Evolutionary conservation across 768 basidiomycete genomes (phyloP), one percentile per base, ranked within the genome.

Genomic region (Suillus alpinus): DNA sequence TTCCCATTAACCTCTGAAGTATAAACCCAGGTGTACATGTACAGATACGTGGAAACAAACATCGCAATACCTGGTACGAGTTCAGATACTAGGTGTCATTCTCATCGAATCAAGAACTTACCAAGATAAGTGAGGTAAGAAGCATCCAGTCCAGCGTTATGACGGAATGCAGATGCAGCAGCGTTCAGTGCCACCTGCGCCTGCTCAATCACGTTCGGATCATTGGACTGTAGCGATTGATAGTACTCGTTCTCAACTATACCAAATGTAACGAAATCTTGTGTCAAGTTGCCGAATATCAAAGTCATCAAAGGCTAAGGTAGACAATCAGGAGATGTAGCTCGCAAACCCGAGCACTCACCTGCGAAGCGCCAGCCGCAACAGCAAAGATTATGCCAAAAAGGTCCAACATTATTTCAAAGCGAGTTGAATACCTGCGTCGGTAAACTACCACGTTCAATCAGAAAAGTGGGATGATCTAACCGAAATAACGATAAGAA

Each of bases 351-450:
- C 10, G 39, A 14, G 56, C 20, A 67, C 80, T 40, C 62, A 90
- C 90, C 80, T 93, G 91, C 20, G 93, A 85, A 32, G 92, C 87
- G 32, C 94, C 94, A 26, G 89, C 87, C 0, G 80, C 86, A 23
- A 80, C 82, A 0, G 95, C 91, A 12, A 84, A 81, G 13, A 91
- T 66, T 31, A 96, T 60, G 40, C 94, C 94, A 63, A 95, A 77
- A 32, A 78, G 65, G 73, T 97, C 80, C 23, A 94, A 65, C 58
- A 80, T 67, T 1, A 88, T 66, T 71, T 98, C 95, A 29, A 81
- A 76, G 36, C 66, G 80, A 0, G 92, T 97, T 0, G 91, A 82
- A 73, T 89, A 95, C 2, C 94, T 88, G 68, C 69, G 68, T 16
- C 72, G 60, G 16, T 34, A 58, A 59, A 50, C 70, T 29, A 18